phyloP scores from a whole-genome alignment of 345 rosid species.

The Eucalyptus cloeziana region DNA sequence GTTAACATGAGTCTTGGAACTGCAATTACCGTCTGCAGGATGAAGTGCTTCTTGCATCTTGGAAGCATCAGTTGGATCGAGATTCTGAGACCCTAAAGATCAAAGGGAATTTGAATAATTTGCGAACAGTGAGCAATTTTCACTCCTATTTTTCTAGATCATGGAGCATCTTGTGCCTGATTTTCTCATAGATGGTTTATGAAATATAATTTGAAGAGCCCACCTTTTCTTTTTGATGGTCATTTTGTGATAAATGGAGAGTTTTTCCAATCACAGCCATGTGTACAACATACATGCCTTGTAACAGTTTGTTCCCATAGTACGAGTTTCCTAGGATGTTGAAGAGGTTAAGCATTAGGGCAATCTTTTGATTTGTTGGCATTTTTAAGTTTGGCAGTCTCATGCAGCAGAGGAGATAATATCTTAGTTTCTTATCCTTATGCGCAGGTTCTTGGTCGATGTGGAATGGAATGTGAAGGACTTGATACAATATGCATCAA shows the following conservation, averaged over 20 bases:
- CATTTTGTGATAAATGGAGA: background rate
- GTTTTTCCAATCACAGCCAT: background rate
- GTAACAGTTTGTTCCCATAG: background rate
- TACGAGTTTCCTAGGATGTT: background rate
- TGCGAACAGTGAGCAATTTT: conserved; percentile 46
- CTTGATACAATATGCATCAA: conserved; percentile 56
- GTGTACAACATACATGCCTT: background rate
- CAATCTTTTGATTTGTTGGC: background rate
- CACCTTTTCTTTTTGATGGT: background rate
- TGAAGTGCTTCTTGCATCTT: conserved; percentile 56
- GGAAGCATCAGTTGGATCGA: conserved; percentile 75
- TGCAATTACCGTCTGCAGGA: conserved; percentile 35
- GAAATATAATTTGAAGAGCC: background rate
- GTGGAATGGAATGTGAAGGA: conserved; percentile 66
- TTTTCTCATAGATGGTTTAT: background rate
- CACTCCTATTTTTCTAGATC: background rate
- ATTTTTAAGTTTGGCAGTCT: background rate
- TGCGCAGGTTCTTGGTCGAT: conserved; percentile 47
- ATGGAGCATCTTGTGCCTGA: background rate
- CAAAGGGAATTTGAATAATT: conserved; percentile 62
- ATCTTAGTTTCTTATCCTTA: background rate
- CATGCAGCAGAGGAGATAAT: background rate
- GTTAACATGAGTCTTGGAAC: background rate
- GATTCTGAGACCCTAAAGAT: conserved; percentile 76
- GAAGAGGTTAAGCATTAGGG: background rate